Evolutionary conservation across 768 basidiomycete species (phyloP).

Genomic region (Tylopilus plumbeoviolaceoides): DNA sequence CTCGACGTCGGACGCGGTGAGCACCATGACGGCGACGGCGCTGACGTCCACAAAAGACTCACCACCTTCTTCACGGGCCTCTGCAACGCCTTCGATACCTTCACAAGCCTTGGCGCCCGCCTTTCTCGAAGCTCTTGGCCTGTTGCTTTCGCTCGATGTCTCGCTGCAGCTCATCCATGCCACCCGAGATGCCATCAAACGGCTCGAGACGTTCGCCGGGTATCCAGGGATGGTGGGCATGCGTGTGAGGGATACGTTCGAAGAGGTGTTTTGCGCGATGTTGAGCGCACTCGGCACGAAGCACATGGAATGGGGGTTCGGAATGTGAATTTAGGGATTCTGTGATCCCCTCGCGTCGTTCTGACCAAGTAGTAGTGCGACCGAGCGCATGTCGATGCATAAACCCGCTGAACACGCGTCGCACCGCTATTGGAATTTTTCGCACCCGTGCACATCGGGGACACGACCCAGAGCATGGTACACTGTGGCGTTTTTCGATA

Average conservation of each 20-base stretch:
- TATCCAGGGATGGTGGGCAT: conserved; percentile 88
- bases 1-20: background rate
- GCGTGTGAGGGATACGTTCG: conserved; percentile 87
- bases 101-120: conserved; percentile 19
- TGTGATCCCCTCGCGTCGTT: background rate
- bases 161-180: conserved; percentile 92
- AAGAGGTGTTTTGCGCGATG: conserved; percentile 88
- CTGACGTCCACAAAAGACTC: conserved; percentile 1
- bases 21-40: background rate
- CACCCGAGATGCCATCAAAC: conserved; percentile 85
- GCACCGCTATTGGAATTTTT: conserved; percentile 96
- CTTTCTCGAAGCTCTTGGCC: conserved; percentile 52
- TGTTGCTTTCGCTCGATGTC: conserved; percentile 87
- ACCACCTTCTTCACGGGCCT: background rate
- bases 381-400: conserved; percentile 84
- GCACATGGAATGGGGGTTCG: conserved; percentile 81
- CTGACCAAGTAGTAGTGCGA: conserved; percentile 53
- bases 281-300: conserved; percentile 71
- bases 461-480: conserved; percentile 96
- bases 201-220: conserved; percentile 82
- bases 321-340: conserved; percentile 43
- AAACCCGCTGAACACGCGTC: conserved; percentile 85
- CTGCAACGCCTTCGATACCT: background rate
- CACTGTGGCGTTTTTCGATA: conserved; percentile 99
- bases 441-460: conserved; percentile 93